Evolutionary conservation across 352 stramenopile species (phyloP).

Genomic region (Globisporangium paroecandrum): DNA sequence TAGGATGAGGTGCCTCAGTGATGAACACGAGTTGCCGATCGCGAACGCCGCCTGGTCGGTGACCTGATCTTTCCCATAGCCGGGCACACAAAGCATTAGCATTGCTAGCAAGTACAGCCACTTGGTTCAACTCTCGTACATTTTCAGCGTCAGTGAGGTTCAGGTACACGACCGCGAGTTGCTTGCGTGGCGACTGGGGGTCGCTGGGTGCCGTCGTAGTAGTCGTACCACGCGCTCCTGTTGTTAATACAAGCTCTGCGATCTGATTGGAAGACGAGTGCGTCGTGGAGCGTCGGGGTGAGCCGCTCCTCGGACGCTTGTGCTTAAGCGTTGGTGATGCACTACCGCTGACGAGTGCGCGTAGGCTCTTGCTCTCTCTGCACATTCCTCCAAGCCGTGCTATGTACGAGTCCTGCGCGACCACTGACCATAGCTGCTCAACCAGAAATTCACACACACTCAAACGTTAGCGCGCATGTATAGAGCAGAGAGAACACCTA

Average conservation of each 20-base stretch:
- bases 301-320: neutral
- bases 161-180: slow-evolving; percentile 17
- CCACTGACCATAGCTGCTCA: slow-evolving; percentile 58
- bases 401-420: slow-evolving; percentile 60
- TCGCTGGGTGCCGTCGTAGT: neutral
- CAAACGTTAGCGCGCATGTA: neutral
- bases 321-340: neutral
- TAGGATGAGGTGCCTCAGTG: slow-evolving; percentile 11
- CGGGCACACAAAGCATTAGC: neutral
- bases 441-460: neutral
- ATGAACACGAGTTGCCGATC: slow-evolving; percentile 17
- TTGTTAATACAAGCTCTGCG: neutral
- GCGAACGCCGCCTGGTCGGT: slow-evolving; percentile 16
- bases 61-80: slow-evolving; percentile 13
- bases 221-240: neutral
- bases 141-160: slow-evolving; percentile 64
- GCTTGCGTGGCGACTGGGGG: neutral
- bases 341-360: neutral
- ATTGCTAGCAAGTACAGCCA: neutral
- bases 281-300: slow-evolving; percentile 20
- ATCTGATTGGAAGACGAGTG: slow-evolving; percentile 10
- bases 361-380: neutral
- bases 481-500: neutral
- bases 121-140: slow-evolving; percentile 16
- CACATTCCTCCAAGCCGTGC: slow-evolving; percentile 26